These are phyloP conservation scores for Hemisphaericaspora nanyangensis DNA, from an alignment of 805 yeast genomes.

Conservation along the genomic window DNA sequence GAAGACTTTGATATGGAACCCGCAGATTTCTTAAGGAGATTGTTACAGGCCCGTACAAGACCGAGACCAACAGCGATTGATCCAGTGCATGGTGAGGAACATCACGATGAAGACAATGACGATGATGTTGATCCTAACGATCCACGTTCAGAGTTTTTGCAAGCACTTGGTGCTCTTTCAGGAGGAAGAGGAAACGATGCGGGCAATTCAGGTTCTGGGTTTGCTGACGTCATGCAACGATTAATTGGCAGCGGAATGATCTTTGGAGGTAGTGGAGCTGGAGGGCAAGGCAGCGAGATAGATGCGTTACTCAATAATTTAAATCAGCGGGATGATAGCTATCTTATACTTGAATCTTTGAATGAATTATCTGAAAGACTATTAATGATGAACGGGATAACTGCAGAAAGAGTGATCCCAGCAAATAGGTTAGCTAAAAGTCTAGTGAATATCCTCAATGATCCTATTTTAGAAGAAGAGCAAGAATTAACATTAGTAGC, in stretches of 20 bases:
- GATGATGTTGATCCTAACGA: constrained; percentile 16
- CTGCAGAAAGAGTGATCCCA: constrained; percentile 64
- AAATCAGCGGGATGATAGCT: constrained; percentile 52
- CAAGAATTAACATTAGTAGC: constrained; percentile 80
- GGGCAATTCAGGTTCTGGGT: constrained; percentile 11
- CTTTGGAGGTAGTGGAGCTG: constrained; percentile 11
- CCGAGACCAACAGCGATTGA: neutral
- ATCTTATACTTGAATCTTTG: constrained; percentile 56
- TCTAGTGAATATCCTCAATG: constrained; percentile 55
- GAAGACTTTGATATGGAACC: constrained; percentile 19
- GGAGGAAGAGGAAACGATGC: constrained; percentile 15
- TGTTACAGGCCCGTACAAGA: constrained; percentile 10
- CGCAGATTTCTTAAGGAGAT: constrained; percentile 17
- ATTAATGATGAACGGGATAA: constrained; percentile 62
- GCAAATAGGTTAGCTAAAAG: constrained; percentile 50
- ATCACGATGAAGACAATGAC: constrained; percentile 13
- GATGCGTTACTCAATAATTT: constrained; percentile 35
- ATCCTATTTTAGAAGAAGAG: constrained; percentile 56
- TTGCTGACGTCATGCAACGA: constrained; percentile 32
- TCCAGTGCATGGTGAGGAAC: constrained; percentile 9
- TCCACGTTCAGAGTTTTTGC: constrained; percentile 20
- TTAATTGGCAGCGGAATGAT: constrained; percentile 27
- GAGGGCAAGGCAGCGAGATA: constrained; percentile 26
- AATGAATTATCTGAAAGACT: constrained; percentile 62
- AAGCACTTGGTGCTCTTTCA: constrained; percentile 23